These are phyloP conservation scores for Sporopachydermia lactativora DNA, from an alignment of 805 yeast genomes.

Conservation along the genomic window DNA sequence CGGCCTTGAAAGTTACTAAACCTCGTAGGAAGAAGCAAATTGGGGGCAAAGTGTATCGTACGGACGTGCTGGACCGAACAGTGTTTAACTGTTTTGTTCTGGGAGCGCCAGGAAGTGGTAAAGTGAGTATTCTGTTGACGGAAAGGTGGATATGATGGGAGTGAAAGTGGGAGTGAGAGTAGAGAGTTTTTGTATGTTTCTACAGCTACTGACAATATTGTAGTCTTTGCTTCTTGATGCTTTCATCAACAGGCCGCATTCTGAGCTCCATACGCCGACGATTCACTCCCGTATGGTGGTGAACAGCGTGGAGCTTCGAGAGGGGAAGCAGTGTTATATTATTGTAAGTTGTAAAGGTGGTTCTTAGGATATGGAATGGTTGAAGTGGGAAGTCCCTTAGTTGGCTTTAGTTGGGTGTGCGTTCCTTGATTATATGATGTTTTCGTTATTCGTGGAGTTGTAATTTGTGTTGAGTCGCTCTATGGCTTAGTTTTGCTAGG, in stretches of 20 bases:
- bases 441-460: no score
- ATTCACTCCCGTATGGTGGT: slow-evolving; percentile 71
- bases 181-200: no score
- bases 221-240: slow-evolving; percentile 62
- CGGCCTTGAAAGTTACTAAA: slow-evolving; percentile 68
- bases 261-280: slow-evolving; percentile 63
- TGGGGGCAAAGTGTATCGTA: slow-evolving; percentile 53
- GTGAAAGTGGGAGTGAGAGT: no score
- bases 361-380: no score
- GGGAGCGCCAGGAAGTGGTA: slow-evolving; percentile 82
- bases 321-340: slow-evolving; percentile 91
- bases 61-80: slow-evolving; percentile 62
- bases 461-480: no score
- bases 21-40: slow-evolving; percentile 58
- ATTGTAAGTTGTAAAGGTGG: no score
- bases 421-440: no score
- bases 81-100: slow-evolving; percentile 83
- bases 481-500: no score
- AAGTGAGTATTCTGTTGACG: slow-evolving; percentile 19
- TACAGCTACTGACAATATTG: background rate
- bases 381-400: no score
- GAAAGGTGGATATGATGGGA: no score
- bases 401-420: no score
- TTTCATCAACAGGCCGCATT: slow-evolving; percentile 58
- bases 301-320: slow-evolving; percentile 82